Base-by-base conservation (phyloP, 139 green algal genomes). In the Haematococcus sp. region DNA sequence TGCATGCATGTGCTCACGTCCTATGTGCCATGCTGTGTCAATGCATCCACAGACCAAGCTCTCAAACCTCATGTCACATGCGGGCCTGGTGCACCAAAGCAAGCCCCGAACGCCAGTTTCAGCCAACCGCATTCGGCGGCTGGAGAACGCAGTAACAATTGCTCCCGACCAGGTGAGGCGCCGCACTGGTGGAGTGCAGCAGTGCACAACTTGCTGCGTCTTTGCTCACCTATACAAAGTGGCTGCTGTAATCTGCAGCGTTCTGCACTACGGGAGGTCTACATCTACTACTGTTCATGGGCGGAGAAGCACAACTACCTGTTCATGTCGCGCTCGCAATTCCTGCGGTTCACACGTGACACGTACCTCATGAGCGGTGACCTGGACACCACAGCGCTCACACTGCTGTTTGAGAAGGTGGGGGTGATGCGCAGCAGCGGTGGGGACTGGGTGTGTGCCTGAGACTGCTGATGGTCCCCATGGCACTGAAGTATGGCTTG, bases 231-330 rank as follows among this genome's bases (percentile, higher is more conserved):
- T n/a, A n/a, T n/a, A n/a, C n/a, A n/a, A n/a, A n/a, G n/a, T 30
- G 54, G 30, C 52, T 44, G 34, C 43, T 55, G 23, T 54, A 25
- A 16, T 7, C 30, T 44, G 1, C 61, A 30, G 31, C 34, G 63
- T 64, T 58, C 82, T 66, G 82, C 84, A 7, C 72, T 83, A 34
- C 77, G 77, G 0, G 72, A 79, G 52, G 59, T 79, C 3, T 83
- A 76, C 68, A 79, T 83, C 34, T 73, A 55, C 31, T 83, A 83
- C 66, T 79, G 72, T 67, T 51, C 56, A 67, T 83, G 77, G 77
- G 67, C 66, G 15, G 77, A 83, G 52, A 71, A 68, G 27, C 46
- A 73, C 27, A 83, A 76, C 77, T 83, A 73, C 49, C 68, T 83
- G 72, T 79, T 73, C 72, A 79, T 83, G 56, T 71, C 59, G 56